A percentile compares a stretch with the other conserved stretches of the same genome.
Conservation (phyloP, 2,329 filamentous ascomycete species). For the Trichophyton schoenleinii region DNA sequence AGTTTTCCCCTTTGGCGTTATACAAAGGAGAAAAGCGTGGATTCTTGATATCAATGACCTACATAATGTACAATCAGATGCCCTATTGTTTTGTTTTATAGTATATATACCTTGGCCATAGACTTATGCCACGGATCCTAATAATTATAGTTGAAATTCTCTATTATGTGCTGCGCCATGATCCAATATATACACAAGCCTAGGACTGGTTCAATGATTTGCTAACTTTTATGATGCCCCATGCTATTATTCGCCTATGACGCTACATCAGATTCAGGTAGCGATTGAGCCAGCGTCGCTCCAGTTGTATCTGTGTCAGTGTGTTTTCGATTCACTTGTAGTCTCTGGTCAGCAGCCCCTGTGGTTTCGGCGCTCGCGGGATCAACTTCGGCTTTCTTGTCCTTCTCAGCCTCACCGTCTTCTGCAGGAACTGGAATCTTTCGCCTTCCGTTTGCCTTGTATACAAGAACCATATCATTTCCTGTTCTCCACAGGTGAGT, state of each 20-base stretch:
- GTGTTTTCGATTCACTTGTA: not conserved
- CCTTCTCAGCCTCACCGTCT: not conserved
- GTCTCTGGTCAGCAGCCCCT: not conserved
- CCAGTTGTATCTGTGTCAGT: not conserved
- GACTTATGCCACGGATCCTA: not conserved
- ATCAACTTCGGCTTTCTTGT: not conserved
- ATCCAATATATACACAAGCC: too few relatives aligned
- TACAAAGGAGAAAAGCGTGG: not conserved
- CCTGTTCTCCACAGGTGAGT: constrained; percentile 89
- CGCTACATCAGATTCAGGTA: not conserved
- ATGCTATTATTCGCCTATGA: not conserved
- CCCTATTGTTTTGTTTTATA: not conserved
- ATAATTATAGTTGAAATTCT: not conserved
- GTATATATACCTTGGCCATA: not conserved
- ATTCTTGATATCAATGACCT: not conserved
- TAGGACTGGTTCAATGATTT: too few relatives aligned
- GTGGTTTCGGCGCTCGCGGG: too few relatives aligned
- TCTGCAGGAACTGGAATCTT: constrained; percentile 21
- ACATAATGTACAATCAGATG: not conserved
- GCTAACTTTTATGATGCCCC: not conserved
- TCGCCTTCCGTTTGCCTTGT: constrained; percentile 83
- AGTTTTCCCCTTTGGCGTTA: not conserved
- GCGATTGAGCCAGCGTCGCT: not conserved
- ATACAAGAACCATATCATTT: constrained; percentile 82
- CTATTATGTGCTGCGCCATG: not conserved